These are phyloP conservation scores for Incumbomyces delicatus DNA, from an alignment of 2,329 filamentous ascomycete species.

Conservation along the genomic window DNA sequence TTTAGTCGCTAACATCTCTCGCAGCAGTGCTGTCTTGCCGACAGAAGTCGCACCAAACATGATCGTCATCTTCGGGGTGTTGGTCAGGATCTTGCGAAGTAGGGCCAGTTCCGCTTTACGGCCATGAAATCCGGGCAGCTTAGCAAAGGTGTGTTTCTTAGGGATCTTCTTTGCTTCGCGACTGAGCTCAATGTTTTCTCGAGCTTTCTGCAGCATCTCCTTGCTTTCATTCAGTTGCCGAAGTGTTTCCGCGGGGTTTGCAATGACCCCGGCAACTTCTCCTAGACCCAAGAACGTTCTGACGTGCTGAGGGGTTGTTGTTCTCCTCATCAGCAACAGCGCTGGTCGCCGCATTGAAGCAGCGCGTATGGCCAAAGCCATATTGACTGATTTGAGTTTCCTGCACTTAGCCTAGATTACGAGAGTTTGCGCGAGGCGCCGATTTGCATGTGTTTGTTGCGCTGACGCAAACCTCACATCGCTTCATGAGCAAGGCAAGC, in stretches of 20 bases:
- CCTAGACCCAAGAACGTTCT: conserved; percentile 8
- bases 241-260: conserved; percentile 6
- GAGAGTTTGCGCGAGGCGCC: no score
- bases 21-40: conserved; percentile 6
- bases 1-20: conserved; percentile 4
- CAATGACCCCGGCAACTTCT: conserved; percentile 2
- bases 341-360: no score
- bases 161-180: conserved; percentile 7
- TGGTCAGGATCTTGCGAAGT: conserved; percentile 3
- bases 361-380: no score
- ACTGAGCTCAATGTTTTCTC: conserved; percentile 6
- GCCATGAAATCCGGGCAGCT: conserved; percentile 7
- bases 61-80: conserved; percentile 4
- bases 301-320: no score
- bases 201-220: conserved; percentile 6
- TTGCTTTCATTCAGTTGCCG: conserved; percentile 4
- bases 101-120: conserved; percentile 4
- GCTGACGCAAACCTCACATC: no score
- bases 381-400: no score
- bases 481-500: no score
- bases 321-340: no score
- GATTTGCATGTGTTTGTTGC: no score
- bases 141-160: conserved; percentile 6
- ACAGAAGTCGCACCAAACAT: conserved; percentile 7
- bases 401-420: no score